A percentile compares a stretch with the other conserved stretches of the same genome.
Conservation (phyloP, 768 basidiomycete species). For the Hydnomerulius pinastri region DNA sequence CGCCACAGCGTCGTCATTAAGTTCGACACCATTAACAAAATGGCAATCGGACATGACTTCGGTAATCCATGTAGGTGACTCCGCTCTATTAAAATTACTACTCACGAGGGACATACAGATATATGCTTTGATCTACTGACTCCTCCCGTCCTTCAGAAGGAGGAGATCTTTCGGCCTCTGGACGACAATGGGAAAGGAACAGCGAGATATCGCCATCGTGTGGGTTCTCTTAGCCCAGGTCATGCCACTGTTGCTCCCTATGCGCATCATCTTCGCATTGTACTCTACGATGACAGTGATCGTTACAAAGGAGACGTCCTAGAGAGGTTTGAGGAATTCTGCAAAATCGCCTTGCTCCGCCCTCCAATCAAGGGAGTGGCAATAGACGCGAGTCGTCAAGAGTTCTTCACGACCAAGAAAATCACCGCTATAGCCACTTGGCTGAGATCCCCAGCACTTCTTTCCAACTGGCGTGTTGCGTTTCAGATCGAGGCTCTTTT, state of each 20-base stretch:
- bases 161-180: conserved; percentile 58
- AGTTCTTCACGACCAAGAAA: conserved; percentile 51
- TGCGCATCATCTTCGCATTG: conserved; percentile 67
- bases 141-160: conserved; percentile 64
- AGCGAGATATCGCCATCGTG: conserved; percentile 53
- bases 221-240: conserved; percentile 57
- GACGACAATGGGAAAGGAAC: conserved; percentile 35
- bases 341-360: conserved; percentile 49
- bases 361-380: conserved; percentile 33
- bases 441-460: conserved; percentile 43
- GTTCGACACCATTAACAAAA: conserved; percentile 58
- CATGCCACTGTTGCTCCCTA: conserved; percentile 67
- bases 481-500: conserved; percentile 79
- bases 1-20: conserved; percentile 54
- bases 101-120: conserved; percentile 40
- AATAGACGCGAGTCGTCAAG: conserved; percentile 51
- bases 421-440: conserved; percentile 48
- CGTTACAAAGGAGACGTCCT: conserved; percentile 34
- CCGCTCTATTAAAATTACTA: conserved; percentile 3
- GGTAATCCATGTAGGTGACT: conserved; percentile 59
- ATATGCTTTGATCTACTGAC: conserved; percentile 67
- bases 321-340: conserved; percentile 53
- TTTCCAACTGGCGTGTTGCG: conserved; percentile 56
- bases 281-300: conserved; percentile 54
- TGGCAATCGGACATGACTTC: conserved; percentile 61